phyloP scores from a whole-genome alignment of 78 protist species.

The Speleostelium caveatum region DNA sequence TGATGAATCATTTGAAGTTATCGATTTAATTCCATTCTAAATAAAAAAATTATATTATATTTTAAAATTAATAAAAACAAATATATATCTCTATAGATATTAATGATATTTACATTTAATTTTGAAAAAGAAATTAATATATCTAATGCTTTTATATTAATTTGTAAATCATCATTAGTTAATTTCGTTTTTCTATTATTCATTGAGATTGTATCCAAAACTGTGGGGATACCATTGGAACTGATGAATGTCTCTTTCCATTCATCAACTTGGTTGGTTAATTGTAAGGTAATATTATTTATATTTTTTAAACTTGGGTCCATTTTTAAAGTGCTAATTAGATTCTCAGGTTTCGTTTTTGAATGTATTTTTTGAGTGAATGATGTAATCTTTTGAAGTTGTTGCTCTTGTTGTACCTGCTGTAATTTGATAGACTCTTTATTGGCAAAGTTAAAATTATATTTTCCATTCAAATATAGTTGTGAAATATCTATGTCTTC shows the following conservation, averaged over 20 bases:
- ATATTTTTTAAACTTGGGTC: slow-evolving; percentile 20
- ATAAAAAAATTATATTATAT: background rate
- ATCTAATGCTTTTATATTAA: slow-evolving; percentile 26
- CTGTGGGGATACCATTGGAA: background rate
- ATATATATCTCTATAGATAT: background rate
- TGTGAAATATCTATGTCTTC: background rate
- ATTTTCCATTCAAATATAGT: background rate
- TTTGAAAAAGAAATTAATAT: background rate
- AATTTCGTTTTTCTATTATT: slow-evolving; percentile 20
- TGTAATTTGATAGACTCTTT: background rate
- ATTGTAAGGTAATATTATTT: background rate
- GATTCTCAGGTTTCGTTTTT: slow-evolving; percentile 8
- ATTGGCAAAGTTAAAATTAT: background rate
- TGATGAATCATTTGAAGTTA: background rate
- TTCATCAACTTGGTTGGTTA: background rate
- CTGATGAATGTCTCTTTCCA: slow-evolving; percentile 15
- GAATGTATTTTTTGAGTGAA: background rate
- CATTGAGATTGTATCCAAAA: slow-evolving; percentile 22
- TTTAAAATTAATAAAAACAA: background rate
- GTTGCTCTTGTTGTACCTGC: background rate
- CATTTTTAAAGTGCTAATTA: background rate
- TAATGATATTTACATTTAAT: slow-evolving; percentile 4
- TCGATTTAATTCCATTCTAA: slow-evolving; percentile 27
- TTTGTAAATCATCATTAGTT: background rate
- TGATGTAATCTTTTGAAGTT: background rate